These are phyloP conservation scores for Pythium periplocum DNA, from an alignment of 352 stramenopile genomes.

Conservation along the genomic window DNA sequence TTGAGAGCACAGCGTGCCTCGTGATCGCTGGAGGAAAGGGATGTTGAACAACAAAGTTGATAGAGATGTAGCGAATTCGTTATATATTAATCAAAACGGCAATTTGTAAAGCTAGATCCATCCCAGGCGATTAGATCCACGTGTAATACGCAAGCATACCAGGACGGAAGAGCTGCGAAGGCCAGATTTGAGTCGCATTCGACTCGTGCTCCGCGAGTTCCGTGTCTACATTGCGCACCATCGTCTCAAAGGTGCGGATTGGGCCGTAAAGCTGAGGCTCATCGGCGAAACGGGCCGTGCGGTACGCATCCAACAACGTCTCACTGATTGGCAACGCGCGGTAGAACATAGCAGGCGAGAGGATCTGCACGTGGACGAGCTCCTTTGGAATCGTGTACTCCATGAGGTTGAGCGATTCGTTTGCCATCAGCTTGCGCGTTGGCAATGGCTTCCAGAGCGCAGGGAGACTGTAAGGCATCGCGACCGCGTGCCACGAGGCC, in stretches of 20 bases:
- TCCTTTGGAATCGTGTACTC: slow-evolving; percentile 9
- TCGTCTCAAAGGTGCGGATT: slow-evolving; percentile 15
- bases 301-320: slow-evolving; percentile 18
- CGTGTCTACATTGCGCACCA: slow-evolving; percentile 9
- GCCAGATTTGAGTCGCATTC: slow-evolving; percentile 7
- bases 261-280: slow-evolving; percentile 8
- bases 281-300: slow-evolving; percentile 8
- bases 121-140: slow-evolving; percentile 10
- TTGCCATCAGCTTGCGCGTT: slow-evolving; percentile 4
- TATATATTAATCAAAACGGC: no score
- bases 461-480: slow-evolving; percentile 7
- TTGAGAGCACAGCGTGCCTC: slow-evolving; percentile 2
- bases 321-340: slow-evolving; percentile 8
- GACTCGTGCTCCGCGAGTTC: slow-evolving; percentile 13
- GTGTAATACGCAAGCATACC: slow-evolving; percentile 16
- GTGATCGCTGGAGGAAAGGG: slow-evolving; percentile 1
- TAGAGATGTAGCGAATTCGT: no score
- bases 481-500: slow-evolving; percentile 10
- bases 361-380: slow-evolving; percentile 9
- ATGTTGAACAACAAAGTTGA: background rate
- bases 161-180: slow-evolving; percentile 14
- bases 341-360: slow-evolving; percentile 11
- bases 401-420: slow-evolving; percentile 4
- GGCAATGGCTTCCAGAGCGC: slow-evolving; percentile 13
- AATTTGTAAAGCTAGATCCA: no score